Evolutionary conservation across 352 stramenopile species (phyloP), one percentile per base, ranked within the genome.

Genomic region (Peronospora belbahrii): DNA sequence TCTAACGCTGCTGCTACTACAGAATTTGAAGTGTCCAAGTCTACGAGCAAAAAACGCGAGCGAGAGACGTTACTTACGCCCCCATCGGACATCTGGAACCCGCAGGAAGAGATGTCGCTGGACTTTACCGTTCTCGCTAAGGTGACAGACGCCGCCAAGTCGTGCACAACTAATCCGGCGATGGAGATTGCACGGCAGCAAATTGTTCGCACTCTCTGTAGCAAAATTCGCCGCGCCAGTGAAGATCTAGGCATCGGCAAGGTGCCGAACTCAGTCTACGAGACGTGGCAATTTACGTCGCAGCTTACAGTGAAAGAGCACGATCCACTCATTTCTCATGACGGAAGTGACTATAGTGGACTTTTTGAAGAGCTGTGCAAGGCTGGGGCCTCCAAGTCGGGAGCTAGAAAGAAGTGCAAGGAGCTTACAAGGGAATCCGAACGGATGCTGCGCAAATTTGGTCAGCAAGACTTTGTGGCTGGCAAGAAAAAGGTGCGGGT

Each of bases 241-340:
- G 82, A 89, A 40, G 65, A 85, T 37, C 65, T 93, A 60, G 82
- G 82, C 22, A 77, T 93, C 44, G 61, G 54, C 30, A 86, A 86
- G 47, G 57, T 90, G 44, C 70, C 81, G 18, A 90, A 88, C 52
- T 84, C 81, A 45, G 74, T 63, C n/a, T 88, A 83, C 59, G 81
- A 93, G 60, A 85, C 74, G 20, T 93, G 78, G 81, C 78, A 93
- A 48, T 87, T 90, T 45, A 85, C 74, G 33, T 86, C 77, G 23
- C 65, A 71, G 31, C 62, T 93, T 18, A 85, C 67, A 3, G 69
- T 82, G n/a, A 67, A 71, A 14, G 71, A 88, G 42, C 65, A 64
- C 14, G 81, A 92, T 40, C 77, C 80, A 35, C 48, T 88, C 10
- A 80, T 92, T 23, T 74, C 77, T n/a, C 74, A 86, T 27, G 70